These are phyloP conservation scores for Ceratocystis destructans DNA, from an alignment of 2,329 filamentous ascomycete genomes.

Conservation along the genomic window DNA sequence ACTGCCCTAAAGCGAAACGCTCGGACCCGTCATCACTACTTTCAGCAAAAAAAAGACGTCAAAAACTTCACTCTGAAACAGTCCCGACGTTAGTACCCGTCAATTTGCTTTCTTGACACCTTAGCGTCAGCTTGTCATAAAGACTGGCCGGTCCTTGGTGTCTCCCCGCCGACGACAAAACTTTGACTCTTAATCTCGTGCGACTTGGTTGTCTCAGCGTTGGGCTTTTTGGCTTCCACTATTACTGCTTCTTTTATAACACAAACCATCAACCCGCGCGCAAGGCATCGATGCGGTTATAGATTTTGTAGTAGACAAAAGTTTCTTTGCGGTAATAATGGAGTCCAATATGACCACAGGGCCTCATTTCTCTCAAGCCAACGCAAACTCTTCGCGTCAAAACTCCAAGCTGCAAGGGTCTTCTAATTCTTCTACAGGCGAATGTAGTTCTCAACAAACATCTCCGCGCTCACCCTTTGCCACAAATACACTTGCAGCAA, in stretches of 20 bases:
- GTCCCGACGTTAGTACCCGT: background rate
- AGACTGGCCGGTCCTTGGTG: background rate
- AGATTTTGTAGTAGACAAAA: background rate
- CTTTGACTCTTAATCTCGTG: background rate
- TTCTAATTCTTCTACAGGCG: slow-evolving; percentile 7
- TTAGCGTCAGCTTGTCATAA: slow-evolving; percentile 3
- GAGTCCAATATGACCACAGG: slow-evolving; percentile 4
- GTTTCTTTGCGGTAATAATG: slow-evolving; percentile 4
- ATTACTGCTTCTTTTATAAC: background rate
- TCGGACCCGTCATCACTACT: background rate
- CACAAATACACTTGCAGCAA: slow-evolving; percentile 12
- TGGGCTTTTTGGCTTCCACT: background rate
- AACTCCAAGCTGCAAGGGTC: slow-evolving; percentile 14
- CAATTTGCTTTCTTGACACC: slow-evolving; percentile 4
- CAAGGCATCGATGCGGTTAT: background rate
- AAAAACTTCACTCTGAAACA: background rate
- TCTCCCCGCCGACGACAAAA: background rate
- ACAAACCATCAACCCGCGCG: background rate
- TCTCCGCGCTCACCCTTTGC: slow-evolving; percentile 12
- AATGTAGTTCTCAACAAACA: slow-evolving; percentile 8
- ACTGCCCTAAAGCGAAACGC: background rate
- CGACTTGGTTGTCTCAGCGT: background rate
- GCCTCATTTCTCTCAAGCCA: background rate
- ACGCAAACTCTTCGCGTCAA: slow-evolving; percentile 5
- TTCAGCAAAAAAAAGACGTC: background rate